phyloP scores from a whole-genome alignment of 257 asterid species.

The Solanum neorickii region DNA sequence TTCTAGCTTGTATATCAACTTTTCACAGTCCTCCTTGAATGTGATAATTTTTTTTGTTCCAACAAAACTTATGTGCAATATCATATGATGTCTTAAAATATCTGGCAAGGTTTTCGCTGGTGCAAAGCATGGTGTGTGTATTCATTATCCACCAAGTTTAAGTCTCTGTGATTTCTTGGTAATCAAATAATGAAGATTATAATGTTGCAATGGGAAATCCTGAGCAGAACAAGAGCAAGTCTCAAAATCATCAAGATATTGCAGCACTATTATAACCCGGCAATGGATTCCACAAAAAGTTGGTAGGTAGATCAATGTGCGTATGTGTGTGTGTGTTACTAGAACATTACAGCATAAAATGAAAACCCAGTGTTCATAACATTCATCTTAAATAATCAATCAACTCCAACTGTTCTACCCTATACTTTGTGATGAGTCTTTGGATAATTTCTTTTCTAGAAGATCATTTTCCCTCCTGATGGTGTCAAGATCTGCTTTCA shows the following conservation, averaged over 20 bases:
- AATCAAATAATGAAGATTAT: not conserved
- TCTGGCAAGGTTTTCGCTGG: not conserved
- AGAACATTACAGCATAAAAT: not conserved
- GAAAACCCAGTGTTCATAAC: not conserved
- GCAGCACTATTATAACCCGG: not conserved
- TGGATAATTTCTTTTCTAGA: constrained; percentile 20
- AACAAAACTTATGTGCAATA: not conserved
- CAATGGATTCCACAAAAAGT: not conserved
- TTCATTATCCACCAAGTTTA: not conserved
- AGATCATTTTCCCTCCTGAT: constrained; percentile 58
- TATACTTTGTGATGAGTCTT: not conserved
- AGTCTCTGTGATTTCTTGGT: not conserved
- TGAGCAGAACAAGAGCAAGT: not conserved
- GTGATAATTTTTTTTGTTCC: not conserved
- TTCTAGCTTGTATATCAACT: constrained; percentile 3
- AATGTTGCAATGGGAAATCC: not conserved
- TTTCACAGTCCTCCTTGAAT: not conserved
- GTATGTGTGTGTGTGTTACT: not conserved
- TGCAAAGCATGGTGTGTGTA: not conserved
- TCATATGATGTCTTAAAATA: not conserved
- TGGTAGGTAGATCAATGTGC: not conserved
- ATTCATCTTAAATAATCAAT: not conserved
- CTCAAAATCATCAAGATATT: not conserved
- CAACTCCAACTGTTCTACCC: not conserved
- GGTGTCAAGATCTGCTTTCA: constrained; percentile 52